These are phyloP conservation scores for Chytridium lagenaria DNA, from an alignment of 371 early-diverging fungal genomes.

Conservation along the genomic window DNA sequence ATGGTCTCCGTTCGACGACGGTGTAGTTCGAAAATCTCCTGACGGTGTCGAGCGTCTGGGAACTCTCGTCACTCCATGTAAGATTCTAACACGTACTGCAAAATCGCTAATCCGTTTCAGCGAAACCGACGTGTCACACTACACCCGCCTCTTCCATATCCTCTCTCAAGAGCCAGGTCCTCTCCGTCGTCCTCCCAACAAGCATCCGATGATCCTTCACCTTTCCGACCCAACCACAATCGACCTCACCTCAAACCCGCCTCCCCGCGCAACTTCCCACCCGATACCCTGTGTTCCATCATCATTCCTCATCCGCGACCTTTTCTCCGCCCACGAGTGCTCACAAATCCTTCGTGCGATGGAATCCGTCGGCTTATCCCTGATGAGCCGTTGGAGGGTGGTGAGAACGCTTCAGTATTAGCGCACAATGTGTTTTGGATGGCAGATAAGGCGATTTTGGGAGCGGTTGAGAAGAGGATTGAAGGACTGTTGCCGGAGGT, in stretches of 20 bases:
- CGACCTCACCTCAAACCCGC: slow-evolving; percentile 27
- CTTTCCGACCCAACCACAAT: slow-evolving; percentile 57
- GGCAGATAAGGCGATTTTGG: slow-evolving; percentile 55
- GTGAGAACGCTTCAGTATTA: slow-evolving; percentile 50
- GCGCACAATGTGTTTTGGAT: slow-evolving; percentile 69
- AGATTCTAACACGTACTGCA: too few relatives aligned
- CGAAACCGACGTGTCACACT: too few relatives aligned
- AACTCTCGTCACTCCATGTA: slow-evolving; percentile 2
- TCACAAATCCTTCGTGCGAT: slow-evolving; percentile 57
- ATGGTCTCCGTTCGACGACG: not conserved
- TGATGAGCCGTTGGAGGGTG: slow-evolving; percentile 59
- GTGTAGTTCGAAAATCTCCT: not conserved
- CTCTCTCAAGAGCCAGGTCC: slow-evolving; percentile 55
- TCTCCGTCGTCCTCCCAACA: slow-evolving; percentile 60
- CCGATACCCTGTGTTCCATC: slow-evolving; percentile 59
- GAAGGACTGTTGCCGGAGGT: slow-evolving; percentile 44
- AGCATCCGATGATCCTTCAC: slow-evolving; percentile 58
- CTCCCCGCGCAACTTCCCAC: slow-evolving; percentile 38
- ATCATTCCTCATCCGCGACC: slow-evolving; percentile 55
- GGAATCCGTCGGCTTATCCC: slow-evolving; percentile 62
- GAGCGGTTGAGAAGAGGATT: slow-evolving; percentile 51
- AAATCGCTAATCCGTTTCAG: too few relatives aligned
- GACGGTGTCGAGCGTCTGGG: slow-evolving; percentile 15
- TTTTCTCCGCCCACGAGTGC: slow-evolving; percentile 58
- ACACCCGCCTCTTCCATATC: too few relatives aligned